Conservation (phyloP, 2,329 filamentous ascomycete species). For the Colletotrichum sansevieriae region DNA sequence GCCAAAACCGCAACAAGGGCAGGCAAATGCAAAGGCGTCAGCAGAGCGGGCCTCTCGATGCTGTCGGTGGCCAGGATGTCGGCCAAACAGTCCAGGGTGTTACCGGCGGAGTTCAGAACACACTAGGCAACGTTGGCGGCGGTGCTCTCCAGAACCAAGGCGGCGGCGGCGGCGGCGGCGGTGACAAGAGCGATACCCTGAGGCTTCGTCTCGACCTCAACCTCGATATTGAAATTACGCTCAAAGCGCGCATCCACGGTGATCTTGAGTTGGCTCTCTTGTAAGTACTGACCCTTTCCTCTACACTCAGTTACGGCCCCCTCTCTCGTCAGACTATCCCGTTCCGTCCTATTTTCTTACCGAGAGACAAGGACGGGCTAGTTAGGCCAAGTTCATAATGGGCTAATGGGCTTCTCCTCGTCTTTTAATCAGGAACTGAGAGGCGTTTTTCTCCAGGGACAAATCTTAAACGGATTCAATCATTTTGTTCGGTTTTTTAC, state of each 20-base stretch:
- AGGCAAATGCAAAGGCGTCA: conserved; percentile 46
- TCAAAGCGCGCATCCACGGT: conserved; percentile 88
- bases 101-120: conserved; percentile 55
- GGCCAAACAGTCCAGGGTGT: conserved; percentile 53
- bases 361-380: conserved; percentile 43
- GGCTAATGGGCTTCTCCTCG: conserved; percentile 43
- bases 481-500: conserved; percentile 7
- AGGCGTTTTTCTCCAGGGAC: conserved; percentile 42
- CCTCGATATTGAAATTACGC: conserved; percentile 84
- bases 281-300: conserved; percentile 54
- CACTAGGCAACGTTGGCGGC: conserved; percentile 56
- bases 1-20: conserved; percentile 42
- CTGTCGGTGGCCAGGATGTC: conserved; percentile 44
- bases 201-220: conserved; percentile 83
- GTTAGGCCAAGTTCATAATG: conserved; percentile 43
- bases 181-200: conserved; percentile 73
- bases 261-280: conserved; percentile 82
- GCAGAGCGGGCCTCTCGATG: conserved; percentile 50
- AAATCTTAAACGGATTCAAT: conserved; percentile 38
- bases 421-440: conserved; percentile 44
- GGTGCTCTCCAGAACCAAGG: conserved; percentile 51
- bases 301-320: conserved; percentile 23
- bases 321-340: conserved; percentile 28
- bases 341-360: conserved; percentile 42
- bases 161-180: conserved; percentile 50